Evolutionary conservation across 192 early-diverging fungal species (phyloP).

Genomic region (Backusella sp.): DNA sequence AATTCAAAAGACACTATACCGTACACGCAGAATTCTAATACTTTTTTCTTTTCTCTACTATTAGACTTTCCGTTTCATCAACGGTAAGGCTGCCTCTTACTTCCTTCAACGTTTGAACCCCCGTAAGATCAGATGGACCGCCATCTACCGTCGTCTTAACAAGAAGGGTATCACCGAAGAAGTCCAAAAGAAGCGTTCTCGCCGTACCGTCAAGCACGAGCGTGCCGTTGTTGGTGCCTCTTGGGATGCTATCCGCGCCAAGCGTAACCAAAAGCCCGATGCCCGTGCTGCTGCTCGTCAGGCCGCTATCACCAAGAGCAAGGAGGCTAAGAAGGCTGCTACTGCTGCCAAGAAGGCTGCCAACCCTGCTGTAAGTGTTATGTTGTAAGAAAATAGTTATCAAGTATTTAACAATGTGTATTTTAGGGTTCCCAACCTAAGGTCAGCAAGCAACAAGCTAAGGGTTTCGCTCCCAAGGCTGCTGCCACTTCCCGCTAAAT

Average conservation of each 20-base stretch:
- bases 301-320: slow-evolving; percentile 80
- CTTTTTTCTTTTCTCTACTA: background rate
- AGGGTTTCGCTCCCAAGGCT: slow-evolving; percentile 80
- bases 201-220: slow-evolving; percentile 93
- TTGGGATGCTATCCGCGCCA: slow-evolving; percentile 95
- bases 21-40: background rate
- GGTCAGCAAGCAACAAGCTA: slow-evolving; percentile 79
- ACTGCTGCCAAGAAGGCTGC: slow-evolving; percentile 83
- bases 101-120: slow-evolving; percentile 98
- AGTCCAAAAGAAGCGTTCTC: slow-evolving; percentile 93
- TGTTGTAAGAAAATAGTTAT: background rate
- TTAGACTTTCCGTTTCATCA: slow-evolving; percentile 93
- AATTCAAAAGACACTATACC: background rate
- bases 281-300: slow-evolving; percentile 88
- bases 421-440: slow-evolving; percentile 45
- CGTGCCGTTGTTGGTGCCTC: slow-evolving; percentile 95
- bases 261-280: slow-evolving; percentile 97
- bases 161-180: slow-evolving; percentile 98
- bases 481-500: slow-evolving; percentile 81
- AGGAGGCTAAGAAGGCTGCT: slow-evolving; percentile 92
- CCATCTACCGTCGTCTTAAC: slow-evolving; percentile 96
- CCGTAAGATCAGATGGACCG: slow-evolving; percentile 96
- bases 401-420: too few species aligned
- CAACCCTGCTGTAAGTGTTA: slow-evolving; percentile 28
- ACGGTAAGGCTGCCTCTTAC: slow-evolving; percentile 95